A percentile compares a stretch with the other conserved stretches of the same genome.
These are phyloP conservation scores for Cladobotryum protrusum DNA, from an alignment of 2,329 filamentous ascomycete species.

Conservation along the genomic window DNA sequence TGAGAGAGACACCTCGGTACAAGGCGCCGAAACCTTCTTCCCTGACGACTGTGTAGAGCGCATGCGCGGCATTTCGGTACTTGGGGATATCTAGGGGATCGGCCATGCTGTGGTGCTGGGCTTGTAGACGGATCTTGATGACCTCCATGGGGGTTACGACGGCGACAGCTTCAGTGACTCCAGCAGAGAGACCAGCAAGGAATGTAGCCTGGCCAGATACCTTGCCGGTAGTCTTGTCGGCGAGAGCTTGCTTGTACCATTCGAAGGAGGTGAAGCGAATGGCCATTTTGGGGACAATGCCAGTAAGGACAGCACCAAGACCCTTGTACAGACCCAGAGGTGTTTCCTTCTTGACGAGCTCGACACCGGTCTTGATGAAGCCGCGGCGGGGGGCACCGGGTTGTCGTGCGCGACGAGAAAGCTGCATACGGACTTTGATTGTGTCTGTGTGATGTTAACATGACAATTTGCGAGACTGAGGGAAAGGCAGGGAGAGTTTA, in stretches of 20 bases:
- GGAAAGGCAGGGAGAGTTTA: constrained; percentile 32
- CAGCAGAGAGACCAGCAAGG: constrained; percentile 76
- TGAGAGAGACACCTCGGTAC: constrained; percentile 90
- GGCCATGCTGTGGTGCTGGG: constrained; percentile 95
- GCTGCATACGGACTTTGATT: constrained; percentile 99
- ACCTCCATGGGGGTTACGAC: constrained; percentile 99
- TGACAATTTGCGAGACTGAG: constrained; percentile 2
- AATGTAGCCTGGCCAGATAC: constrained; percentile 67
- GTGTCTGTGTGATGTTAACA: constrained; percentile 54
- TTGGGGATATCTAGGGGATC: constrained; percentile 94
- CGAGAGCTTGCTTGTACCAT: constrained; percentile 80
- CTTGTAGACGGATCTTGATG: constrained; percentile 96
- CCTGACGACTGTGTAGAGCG: constrained; percentile 77
- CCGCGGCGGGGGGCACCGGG: constrained; percentile 82
- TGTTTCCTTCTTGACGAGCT: constrained; percentile 86
- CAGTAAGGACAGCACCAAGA: constrained; percentile 90
- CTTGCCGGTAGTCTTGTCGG: constrained; percentile 58
- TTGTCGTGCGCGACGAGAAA: constrained; percentile 75
- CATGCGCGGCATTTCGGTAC: constrained; percentile 87
- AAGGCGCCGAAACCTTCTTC: constrained; percentile 86
- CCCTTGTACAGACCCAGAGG: constrained; percentile 94
- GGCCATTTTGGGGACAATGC: constrained; percentile 98
- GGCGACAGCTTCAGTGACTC: constrained; percentile 91
- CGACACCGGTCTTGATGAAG: constrained; percentile 77
- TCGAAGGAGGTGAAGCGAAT: constrained; percentile 98